These are phyloP conservation scores for Corchorus olitorius DNA, from an alignment of 345 rosid genomes.

Conservation along the genomic window DNA sequence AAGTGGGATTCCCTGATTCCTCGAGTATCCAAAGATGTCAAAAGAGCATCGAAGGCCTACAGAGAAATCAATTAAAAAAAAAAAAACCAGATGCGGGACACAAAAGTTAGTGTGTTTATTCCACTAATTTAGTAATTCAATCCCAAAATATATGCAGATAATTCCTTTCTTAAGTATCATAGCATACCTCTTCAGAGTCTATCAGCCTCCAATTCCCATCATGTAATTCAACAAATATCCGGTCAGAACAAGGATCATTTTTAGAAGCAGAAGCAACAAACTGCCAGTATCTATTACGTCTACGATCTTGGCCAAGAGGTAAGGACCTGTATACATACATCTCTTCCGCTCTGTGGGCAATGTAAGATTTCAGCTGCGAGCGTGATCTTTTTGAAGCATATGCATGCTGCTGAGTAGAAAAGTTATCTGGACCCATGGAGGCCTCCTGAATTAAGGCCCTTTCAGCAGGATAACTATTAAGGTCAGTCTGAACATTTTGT, in stretches of 20 bases:
- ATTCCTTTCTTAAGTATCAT: background rate
- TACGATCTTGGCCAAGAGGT: constrained; percentile 99
- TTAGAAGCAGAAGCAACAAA: constrained; percentile 85
- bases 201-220: constrained; percentile 86
- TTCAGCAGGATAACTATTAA: constrained; percentile 44
- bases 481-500: constrained; percentile 51
- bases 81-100: constrained; percentile 15
- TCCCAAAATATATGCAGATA: background rate
- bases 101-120: background rate
- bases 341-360: constrained; percentile 92
- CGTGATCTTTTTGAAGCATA: constrained; percentile 81
- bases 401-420: constrained; percentile 61
- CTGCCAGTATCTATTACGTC: constrained; percentile 95
- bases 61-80: constrained; percentile 1
- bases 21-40: constrained; percentile 79
- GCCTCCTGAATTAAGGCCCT: constrained; percentile 51
- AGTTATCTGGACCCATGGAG: constrained; percentile 53
- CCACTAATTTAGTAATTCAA: background rate
- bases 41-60: constrained; percentile 88
- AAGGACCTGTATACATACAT: constrained; percentile 88
- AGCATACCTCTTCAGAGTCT: constrained; percentile 82
- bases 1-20: constrained; percentile 97
- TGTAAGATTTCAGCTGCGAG: constrained; percentile 84
- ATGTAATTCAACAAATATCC: constrained; percentile 82
- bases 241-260: constrained; percentile 90